phyloP scores from a whole-genome alignment of 768 basidiomycete species.

The Russula brevipes region DNA sequence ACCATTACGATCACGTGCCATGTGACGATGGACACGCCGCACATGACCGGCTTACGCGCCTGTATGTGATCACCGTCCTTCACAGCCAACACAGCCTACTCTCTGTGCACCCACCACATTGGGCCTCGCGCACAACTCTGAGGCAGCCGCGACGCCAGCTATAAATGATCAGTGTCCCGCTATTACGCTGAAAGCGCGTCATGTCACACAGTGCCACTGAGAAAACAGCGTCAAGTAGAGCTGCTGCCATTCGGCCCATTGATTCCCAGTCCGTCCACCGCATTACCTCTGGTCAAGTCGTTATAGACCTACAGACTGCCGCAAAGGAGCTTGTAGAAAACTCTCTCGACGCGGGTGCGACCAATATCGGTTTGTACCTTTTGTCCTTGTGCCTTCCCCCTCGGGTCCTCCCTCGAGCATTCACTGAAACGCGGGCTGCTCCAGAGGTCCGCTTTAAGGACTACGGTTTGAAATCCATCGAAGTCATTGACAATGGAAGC shows the following conservation, averaged over 20 bases:
- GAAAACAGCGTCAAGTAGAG: neutral
- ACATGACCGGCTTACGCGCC: neutral
- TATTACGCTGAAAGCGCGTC: neutral
- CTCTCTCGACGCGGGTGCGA: conserved; percentile 88
- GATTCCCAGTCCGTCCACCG: conserved; percentile 75
- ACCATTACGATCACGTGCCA: conserved; percentile 13
- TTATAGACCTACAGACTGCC: conserved; percentile 87
- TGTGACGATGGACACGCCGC: conserved; percentile 14
- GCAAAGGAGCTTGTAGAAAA: conserved; percentile 98
- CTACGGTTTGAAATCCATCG: conserved; percentile 73
- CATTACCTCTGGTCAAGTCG: conserved; percentile 93
- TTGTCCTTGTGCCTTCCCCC: neutral
- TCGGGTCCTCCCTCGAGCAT: neutral
- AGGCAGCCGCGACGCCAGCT: no score
- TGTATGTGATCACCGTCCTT: neutral
- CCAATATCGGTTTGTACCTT: conserved; percentile 61
- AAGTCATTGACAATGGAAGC: conserved; percentile 88
- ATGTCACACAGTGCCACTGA: neutral
- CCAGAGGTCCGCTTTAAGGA: conserved; percentile 89
- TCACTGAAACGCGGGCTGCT: neutral
- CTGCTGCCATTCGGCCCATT: conserved; percentile 48
- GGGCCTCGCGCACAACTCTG: neutral
- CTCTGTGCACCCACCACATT: neutral
- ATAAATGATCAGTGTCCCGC: neutral
- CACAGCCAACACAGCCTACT: neutral